phyloP scores from a whole-genome alignment of 2,329 filamentous ascomycete genomes.

The Monosporascus sp. region DNA sequence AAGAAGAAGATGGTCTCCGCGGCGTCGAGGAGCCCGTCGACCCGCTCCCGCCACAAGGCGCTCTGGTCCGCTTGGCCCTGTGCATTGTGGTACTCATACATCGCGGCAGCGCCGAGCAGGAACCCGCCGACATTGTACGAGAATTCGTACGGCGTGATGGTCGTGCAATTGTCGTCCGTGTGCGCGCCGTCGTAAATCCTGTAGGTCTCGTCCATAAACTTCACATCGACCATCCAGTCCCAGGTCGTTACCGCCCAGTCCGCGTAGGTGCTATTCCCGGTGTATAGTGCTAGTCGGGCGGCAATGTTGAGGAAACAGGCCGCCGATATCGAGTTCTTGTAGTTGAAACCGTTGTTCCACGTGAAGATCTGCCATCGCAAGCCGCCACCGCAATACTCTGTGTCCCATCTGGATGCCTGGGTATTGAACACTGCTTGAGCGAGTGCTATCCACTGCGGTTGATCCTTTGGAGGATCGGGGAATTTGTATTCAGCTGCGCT shows the following conservation, averaged over 20 bases:
- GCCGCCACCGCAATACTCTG: slow-evolving; percentile 64
- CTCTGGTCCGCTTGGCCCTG: slow-evolving; percentile 24
- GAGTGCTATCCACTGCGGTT: slow-evolving; percentile 66
- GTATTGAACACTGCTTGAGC: slow-evolving; percentile 79
- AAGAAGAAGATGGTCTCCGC: slow-evolving; percentile 51
- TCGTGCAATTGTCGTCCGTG: slow-evolving; percentile 51
- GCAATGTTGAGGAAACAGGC: slow-evolving; percentile 59
- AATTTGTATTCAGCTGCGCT: slow-evolving; percentile 66
- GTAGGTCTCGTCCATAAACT: slow-evolving; percentile 56
- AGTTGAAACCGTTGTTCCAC: slow-evolving; percentile 77
- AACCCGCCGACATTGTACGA: slow-evolving; percentile 65
- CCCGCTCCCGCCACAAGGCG: slow-evolving; percentile 51
- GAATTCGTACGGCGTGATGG: slow-evolving; percentile 59
- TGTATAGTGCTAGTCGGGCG: slow-evolving; percentile 70
- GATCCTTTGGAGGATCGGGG: slow-evolving; percentile 48
- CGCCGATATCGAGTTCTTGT: slow-evolving; percentile 65
- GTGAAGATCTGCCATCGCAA: slow-evolving; percentile 80
- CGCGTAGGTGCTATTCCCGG: slow-evolving; percentile 69
- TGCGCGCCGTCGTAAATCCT: slow-evolving; percentile 60
- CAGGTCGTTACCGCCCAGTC: slow-evolving; percentile 74
- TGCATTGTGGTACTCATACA: slow-evolving; percentile 57
- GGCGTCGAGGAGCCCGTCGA: slow-evolving; percentile 52
- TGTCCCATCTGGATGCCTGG: slow-evolving; percentile 70
- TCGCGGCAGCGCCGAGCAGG: slow-evolving; percentile 61
- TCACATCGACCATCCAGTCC: slow-evolving; percentile 57